Evolutionary conservation across 2,329 filamentous ascomycete genomes (phyloP).

Genomic region (Venturia pyrina): DNA sequence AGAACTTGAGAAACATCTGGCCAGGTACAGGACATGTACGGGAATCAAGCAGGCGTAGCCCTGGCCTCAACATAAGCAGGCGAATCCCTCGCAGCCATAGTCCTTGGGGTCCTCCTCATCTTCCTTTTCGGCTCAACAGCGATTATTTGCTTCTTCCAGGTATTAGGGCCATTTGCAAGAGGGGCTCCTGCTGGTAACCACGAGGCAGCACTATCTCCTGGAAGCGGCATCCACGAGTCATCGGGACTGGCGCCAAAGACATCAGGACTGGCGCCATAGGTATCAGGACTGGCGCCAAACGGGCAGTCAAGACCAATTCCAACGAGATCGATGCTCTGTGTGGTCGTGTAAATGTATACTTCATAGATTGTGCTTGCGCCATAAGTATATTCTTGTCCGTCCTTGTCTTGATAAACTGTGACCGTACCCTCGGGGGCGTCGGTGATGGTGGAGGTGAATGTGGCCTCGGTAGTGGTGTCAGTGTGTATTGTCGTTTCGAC

Average conservation of each 20-base stretch:
- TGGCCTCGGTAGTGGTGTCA: not conserved
- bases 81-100: not conserved
- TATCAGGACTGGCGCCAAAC: too few relatives aligned
- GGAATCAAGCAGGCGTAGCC: not conserved
- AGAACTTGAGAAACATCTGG: not conserved
- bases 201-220: not conserved
- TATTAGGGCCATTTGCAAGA: not conserved
- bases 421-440: not conserved
- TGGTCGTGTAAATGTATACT: constrained; percentile 1
- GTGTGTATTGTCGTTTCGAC: not conserved
- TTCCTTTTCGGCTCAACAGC: not conserved
- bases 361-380: not conserved
- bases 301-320: not conserved
- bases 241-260: not conserved
- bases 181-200: not conserved
- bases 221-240: not conserved
- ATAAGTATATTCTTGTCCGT: not conserved
- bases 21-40: not conserved
- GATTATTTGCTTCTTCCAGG: not conserved
- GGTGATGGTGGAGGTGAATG: not conserved
- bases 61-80: not conserved
- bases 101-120: not conserved
- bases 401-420: not conserved
- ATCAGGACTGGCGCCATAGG: too few relatives aligned
- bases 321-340: constrained; percentile 3